Evolutionary conservation across 1,284 basidiomycete species (phyloP).

Genomic region (Tilletia setariae): DNA sequence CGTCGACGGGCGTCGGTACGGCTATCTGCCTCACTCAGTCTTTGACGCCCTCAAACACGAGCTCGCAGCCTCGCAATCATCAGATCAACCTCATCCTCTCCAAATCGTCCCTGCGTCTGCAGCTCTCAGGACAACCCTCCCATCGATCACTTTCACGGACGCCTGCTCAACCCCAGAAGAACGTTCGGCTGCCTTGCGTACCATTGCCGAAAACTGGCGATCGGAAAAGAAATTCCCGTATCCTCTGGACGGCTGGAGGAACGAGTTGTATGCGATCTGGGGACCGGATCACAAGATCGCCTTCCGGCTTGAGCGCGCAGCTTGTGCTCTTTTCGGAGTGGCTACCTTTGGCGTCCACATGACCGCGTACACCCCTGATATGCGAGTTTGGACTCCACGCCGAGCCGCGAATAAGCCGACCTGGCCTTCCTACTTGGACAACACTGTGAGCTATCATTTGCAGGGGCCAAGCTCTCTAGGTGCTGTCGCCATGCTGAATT

Average conservation of each 20-base stretch:
- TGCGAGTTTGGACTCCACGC: constrained; percentile 78
- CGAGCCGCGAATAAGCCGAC: constrained; percentile 82
- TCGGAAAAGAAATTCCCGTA: constrained; percentile 34
- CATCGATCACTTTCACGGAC: neutral
- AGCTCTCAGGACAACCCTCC: constrained; percentile 20
- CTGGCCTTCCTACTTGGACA: constrained; percentile 52
- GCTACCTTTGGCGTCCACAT: constrained; percentile 84
- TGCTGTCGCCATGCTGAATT: neutral
- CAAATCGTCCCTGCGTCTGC: constrained; percentile 23
- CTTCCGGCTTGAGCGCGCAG: constrained; percentile 84
- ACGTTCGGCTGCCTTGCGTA: constrained; percentile 24
- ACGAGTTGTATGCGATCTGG: constrained; percentile 48
- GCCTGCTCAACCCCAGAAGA: neutral
- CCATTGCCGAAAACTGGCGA: constrained; percentile 35
- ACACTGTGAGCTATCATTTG: constrained; percentile 11
- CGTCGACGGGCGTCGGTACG: constrained; percentile 26
- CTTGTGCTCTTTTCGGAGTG: constrained; percentile 81
- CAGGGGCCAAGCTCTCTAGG: constrained; percentile 22
- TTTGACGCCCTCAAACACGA: constrained; percentile 13
- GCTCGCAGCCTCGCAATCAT: constrained; percentile 23
- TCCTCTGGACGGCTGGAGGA: constrained; percentile 53
- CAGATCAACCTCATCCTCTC: constrained; percentile 1
- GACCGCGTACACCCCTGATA: constrained; percentile 58
- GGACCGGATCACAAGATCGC: constrained; percentile 57
- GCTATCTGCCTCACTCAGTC: constrained; percentile 6